A percentile compares a stretch with the other conserved stretches of the same genome.
These are phyloP conservation scores for Tubosaeta sp. DNA, from an alignment of 768 basidiomycete genomes.

Conservation along the genomic window DNA sequence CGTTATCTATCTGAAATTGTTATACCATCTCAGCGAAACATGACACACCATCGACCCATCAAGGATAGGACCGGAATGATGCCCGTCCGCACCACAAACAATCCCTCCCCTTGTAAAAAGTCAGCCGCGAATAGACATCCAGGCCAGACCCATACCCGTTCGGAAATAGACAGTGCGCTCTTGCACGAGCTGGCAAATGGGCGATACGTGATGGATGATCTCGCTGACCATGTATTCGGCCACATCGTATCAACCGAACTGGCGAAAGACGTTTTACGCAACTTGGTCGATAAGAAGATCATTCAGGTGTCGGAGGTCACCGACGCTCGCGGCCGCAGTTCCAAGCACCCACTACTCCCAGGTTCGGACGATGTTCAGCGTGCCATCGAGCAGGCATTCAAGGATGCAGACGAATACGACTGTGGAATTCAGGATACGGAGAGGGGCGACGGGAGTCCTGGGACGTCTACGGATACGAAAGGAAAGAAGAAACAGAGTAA, in stretches of 20 bases:
- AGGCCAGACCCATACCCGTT: conserved; percentile 1
- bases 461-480: not conserved
- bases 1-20: not conserved
- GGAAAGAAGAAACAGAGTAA: too few species aligned
- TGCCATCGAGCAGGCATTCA: not conserved
- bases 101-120: not conserved
- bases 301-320: not conserved
- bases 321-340: not conserved
- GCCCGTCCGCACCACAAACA: too few species aligned
- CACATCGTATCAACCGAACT: conserved; percentile 2
- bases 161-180: not conserved
- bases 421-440: not conserved
- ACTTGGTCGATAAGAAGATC: not conserved
- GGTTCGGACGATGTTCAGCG: not conserved
- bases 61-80: too few species aligned
- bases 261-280: not conserved
- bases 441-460: not conserved
- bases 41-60: too few species aligned
- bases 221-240: conserved; percentile 13
- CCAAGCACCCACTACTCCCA: not conserved
- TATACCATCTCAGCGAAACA: too few species aligned
- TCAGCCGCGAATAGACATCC: conserved; percentile 1
- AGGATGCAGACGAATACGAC: not conserved
- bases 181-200: conserved; percentile 6
- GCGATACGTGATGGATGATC: conserved; percentile 9